Conservation (phyloP, 805 yeast species). For the Saccharomycopsis selenospora region DNA sequence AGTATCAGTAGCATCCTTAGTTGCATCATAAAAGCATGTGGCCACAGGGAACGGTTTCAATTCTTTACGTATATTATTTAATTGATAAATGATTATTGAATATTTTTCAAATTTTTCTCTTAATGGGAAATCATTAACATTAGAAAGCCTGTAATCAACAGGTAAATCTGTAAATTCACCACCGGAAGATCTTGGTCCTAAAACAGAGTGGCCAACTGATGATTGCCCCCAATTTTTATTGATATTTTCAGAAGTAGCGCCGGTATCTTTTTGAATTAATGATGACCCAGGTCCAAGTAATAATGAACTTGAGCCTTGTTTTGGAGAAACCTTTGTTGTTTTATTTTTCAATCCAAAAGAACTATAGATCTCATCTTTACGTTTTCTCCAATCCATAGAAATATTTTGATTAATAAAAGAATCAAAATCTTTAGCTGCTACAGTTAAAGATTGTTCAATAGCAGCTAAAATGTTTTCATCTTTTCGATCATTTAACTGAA, state of each 20-base stretch:
- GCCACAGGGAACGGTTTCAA: constrained; percentile 47
- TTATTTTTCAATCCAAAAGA: constrained; percentile 43
- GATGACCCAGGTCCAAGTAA: not conserved
- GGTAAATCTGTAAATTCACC: constrained; percentile 27
- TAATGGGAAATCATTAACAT: constrained; percentile 35
- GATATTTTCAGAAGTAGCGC: not conserved
- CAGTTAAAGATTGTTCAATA: constrained; percentile 67
- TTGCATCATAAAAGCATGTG: constrained; percentile 51
- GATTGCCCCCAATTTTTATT: constrained; percentile 28
- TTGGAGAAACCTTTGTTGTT: not conserved
- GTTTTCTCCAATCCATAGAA: constrained; percentile 75
- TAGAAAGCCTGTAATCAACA: constrained; percentile 22
- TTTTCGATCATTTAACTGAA: constrained; percentile 58
- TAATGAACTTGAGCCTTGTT: constrained; percentile 6
- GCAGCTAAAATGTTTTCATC: constrained; percentile 78
- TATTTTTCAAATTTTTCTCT: constrained; percentile 62
- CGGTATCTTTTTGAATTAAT: not conserved
- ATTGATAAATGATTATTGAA: constrained; percentile 61
- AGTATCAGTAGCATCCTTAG: constrained; percentile 50
- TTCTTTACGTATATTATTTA: constrained; percentile 62
- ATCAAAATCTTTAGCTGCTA: constrained; percentile 81
- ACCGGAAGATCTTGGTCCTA: constrained; percentile 27
- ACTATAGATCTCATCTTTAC: constrained; percentile 66
- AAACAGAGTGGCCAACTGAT: constrained; percentile 29
- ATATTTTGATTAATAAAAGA: constrained; percentile 63